phyloP scores from a whole-genome alignment of 2,329 filamentous ascomycete species.

The Pezicula carpinea region DNA sequence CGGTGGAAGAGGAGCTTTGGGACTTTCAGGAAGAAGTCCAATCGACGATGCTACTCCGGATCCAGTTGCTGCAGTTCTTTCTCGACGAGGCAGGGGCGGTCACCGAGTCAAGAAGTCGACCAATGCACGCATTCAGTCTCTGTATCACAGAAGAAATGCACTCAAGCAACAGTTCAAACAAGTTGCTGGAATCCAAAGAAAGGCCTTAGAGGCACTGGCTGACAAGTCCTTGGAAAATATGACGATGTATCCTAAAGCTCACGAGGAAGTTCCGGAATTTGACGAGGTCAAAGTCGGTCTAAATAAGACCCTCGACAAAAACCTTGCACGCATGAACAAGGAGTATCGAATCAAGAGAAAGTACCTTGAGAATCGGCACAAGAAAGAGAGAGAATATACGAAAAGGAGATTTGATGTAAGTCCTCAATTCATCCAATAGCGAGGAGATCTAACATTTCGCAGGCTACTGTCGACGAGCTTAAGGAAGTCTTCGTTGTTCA shows the following conservation, averaged over 20 bases:
- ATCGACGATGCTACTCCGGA: background rate
- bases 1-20: conserved; percentile 1
- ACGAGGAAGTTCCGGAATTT: conserved; percentile 25
- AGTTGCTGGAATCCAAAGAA: conserved; percentile 18
- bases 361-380: conserved; percentile 7
- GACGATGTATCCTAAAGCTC: conserved; percentile 18
- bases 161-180: conserved; percentile 24
- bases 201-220: conserved; percentile 19
- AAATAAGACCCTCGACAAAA: conserved; percentile 12
- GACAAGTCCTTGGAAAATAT: conserved; percentile 23
- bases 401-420: conserved; percentile 18
- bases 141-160: conserved; percentile 23
- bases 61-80: background rate
- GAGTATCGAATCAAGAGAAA: conserved; percentile 7
- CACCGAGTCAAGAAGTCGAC: conserved; percentile 23
- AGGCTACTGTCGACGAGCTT: conserved; percentile 16
- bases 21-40: background rate
- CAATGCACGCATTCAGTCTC: conserved; percentile 23
- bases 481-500: conserved; percentile 12
- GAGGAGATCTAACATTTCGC: conserved; percentile 6
- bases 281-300: conserved; percentile 15
- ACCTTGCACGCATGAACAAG: conserved; percentile 8
- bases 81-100: conserved; percentile 14
- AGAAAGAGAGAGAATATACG: conserved; percentile 13
- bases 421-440: background rate